Percentiles rank a stretch among this genome's conserved stretches.
Evolutionary conservation across 352 stramenopile genomes (phyloP).

Genomic region (Achlya hypogyna): DNA sequence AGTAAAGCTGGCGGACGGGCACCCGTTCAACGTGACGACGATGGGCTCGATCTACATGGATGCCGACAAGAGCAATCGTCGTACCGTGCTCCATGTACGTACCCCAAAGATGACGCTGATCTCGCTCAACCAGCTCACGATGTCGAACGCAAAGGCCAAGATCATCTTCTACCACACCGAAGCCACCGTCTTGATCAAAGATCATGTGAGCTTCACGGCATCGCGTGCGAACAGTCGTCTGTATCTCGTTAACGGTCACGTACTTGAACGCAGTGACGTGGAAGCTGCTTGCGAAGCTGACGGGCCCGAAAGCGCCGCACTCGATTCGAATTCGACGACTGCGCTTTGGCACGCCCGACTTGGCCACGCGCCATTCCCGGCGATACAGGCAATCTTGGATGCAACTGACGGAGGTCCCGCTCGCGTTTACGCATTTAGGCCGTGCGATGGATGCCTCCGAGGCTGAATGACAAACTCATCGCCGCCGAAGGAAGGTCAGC

Average conservation of each 20-base stretch:
- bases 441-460: constrained; percentile 13
- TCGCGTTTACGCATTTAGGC: not conserved
- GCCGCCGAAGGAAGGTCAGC: constrained; percentile 12
- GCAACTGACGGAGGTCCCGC: not conserved
- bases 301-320: not conserved
- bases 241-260: not conserved
- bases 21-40: not conserved
- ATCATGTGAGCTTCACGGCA: not conserved
- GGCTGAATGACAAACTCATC: constrained; percentile 14
- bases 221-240: not conserved
- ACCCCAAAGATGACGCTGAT: not conserved
- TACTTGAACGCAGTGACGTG: not conserved
- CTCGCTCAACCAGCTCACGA: not conserved
- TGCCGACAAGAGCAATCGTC: not conserved
- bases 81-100: not conserved
- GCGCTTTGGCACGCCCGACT: not conserved
- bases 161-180: not conserved
- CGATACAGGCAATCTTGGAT: not conserved
- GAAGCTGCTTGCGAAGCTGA: not conserved
- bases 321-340: no score
- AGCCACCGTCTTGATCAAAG: not conserved
- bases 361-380: not conserved
- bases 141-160: not conserved
- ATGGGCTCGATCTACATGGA: not conserved
- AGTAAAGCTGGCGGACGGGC: not conserved